phyloP scores from a whole-genome alignment of 306 rosid genomes.

The Argentina anserina region DNA sequence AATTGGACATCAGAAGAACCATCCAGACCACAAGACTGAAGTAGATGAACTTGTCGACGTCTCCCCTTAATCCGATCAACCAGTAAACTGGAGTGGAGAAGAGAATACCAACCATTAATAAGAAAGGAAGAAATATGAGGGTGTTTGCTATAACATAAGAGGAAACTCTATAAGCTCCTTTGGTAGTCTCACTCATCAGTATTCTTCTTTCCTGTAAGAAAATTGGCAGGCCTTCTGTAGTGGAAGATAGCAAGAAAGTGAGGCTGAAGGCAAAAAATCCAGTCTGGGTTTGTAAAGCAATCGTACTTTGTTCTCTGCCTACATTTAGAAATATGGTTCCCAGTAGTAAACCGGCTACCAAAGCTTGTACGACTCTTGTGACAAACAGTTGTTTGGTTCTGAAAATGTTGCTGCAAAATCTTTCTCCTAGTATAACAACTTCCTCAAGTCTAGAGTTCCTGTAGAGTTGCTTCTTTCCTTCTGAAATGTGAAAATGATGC shows the following conservation, averaged over 20 bases:
- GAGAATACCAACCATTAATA: conserved; percentile 39
- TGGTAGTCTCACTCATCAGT: conserved; percentile 44
- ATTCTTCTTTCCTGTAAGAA: conserved; percentile 50
- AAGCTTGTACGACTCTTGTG: conserved; percentile 49
- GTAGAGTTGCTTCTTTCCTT: conserved; percentile 43
- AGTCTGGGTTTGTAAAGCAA: conserved; percentile 37
- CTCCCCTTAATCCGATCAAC: conserved; percentile 40
- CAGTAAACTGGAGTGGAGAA: conserved; percentile 46
- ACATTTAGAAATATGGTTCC: conserved; percentile 47
- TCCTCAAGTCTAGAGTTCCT: conserved; percentile 53
- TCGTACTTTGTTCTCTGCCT: conserved; percentile 30
- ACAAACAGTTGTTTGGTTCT: conserved; percentile 77
- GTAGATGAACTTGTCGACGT: conserved; percentile 41
- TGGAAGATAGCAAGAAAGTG: conserved; percentile 55
- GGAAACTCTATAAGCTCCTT: conserved; percentile 50
- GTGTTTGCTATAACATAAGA: conserved; percentile 51
- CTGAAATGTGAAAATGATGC: conserved; percentile 18
- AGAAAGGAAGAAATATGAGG: conserved; percentile 48
- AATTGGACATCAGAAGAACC: conserved; percentile 66
- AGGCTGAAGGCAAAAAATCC: conserved; percentile 62
- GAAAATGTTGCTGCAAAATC: conserved; percentile 80
- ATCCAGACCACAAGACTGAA: conserved; percentile 50
- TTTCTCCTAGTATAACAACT: conserved; percentile 66
- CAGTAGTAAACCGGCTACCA: conserved; percentile 42
- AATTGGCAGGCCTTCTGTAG: conserved; percentile 58